Conservation (phyloP, 169 alveolate genomes). For the Pseudocohnilembus persalinus region DNA sequence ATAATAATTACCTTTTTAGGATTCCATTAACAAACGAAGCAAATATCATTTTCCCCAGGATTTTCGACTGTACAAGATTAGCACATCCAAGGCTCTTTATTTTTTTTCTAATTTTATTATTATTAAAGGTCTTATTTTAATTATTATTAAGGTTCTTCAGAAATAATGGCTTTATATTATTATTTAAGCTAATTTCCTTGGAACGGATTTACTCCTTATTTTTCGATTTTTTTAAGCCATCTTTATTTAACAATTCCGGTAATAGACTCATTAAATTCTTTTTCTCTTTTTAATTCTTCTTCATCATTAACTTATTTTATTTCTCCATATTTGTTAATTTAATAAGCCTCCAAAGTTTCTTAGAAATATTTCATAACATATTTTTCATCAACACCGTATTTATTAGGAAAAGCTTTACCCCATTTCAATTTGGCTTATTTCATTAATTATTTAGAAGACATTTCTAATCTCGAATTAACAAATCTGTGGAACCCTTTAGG, state of each 20-base stretch:
- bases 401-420: conserved; percentile 16
- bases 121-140: background rate
- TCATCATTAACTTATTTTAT: too few species aligned
- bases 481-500: conserved; percentile 30
- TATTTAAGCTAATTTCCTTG: background rate
- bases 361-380: conserved; percentile 8
- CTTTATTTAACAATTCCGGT: background rate
- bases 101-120: background rate
- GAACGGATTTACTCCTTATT: background rate
- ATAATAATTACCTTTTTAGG: background rate
- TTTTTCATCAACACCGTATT: conserved; percentile 5
- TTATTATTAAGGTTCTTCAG: background rate
- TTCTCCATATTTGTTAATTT: background rate
- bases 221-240: background rate
- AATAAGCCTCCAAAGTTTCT: background rate
- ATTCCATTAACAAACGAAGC: background rate
- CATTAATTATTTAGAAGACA: background rate
- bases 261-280: too few species aligned
- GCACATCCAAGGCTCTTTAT: background rate
- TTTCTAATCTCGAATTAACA: conserved; percentile 2
- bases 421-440: conserved; percentile 8
- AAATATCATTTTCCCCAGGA: background rate
- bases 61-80: background rate
- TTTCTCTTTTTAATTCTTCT: background rate
- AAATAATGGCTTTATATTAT: background rate